A percentile compares a stretch with the other conserved stretches of the same genome.
Evolutionary conservation across 805 yeast genomes (phyloP).

Genomic region (Ogataea pilisensis): DNA sequence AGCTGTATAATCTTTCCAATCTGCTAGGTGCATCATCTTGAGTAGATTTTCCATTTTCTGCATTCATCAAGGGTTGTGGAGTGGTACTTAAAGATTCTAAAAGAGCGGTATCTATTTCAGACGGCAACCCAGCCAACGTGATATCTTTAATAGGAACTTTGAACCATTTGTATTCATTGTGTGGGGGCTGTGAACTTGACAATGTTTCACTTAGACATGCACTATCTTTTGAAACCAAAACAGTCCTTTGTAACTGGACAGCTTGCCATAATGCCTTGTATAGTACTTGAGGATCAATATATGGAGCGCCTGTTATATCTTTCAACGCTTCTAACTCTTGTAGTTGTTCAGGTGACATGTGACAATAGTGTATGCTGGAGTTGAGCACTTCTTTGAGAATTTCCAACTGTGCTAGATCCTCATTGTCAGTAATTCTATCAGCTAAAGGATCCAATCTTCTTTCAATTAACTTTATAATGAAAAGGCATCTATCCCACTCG

Average conservation of each 20-base stretch:
- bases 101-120: slow-evolving; percentile 29
- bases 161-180: slow-evolving; percentile 33
- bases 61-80: slow-evolving; percentile 3
- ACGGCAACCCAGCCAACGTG: slow-evolving; percentile 43
- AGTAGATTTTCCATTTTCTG: slow-evolving; percentile 25
- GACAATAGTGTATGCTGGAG: slow-evolving; percentile 42
- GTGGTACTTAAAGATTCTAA: slow-evolving; percentile 21
- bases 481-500: slow-evolving; percentile 53
- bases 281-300: slow-evolving; percentile 36
- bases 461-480: slow-evolving; percentile 40
- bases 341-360: slow-evolving; percentile 44
- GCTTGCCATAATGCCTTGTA: slow-evolving; percentile 50
- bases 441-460: slow-evolving; percentile 25
- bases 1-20: slow-evolving; percentile 24
- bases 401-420: slow-evolving; percentile 11
- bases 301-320: slow-evolving; percentile 34
- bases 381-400: slow-evolving; percentile 35
- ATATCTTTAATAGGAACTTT: slow-evolving; percentile 43
- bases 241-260: slow-evolving; percentile 37
- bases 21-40: slow-evolving; percentile 16
- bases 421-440: slow-evolving; percentile 6
- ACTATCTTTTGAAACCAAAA: slow-evolving; percentile 28
- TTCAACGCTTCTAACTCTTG: slow-evolving; percentile 38
- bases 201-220: slow-evolving; percentile 29
- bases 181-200: slow-evolving; percentile 27